These are phyloP conservation scores for Knoxia roxburghii DNA, from an alignment of 257 asterid species.

Conservation along the genomic window DNA sequence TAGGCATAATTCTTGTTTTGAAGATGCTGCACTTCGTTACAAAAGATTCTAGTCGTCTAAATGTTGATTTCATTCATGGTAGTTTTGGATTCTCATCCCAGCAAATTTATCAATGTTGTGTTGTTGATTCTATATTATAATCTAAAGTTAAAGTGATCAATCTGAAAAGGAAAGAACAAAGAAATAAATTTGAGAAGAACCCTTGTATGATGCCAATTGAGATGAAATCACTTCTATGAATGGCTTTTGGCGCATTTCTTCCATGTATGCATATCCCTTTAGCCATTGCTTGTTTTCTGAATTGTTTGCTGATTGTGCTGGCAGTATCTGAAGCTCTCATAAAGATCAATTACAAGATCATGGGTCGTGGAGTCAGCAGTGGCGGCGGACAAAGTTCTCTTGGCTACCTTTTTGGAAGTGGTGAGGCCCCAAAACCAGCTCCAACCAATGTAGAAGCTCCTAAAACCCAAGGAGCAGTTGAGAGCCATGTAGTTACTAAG, in stretches of 20 bases:
- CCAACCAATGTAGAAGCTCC: slow-evolving; percentile 37
- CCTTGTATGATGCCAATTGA: neutral
- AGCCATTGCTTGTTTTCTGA: neutral
- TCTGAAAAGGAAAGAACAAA: neutral
- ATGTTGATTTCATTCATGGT: neutral
- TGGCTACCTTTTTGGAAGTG: slow-evolving; percentile 78
- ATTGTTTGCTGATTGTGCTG: slow-evolving; percentile 11
- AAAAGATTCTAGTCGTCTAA: neutral
- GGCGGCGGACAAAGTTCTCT: slow-evolving; percentile 92
- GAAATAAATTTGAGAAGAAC: neutral
- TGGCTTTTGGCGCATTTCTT: neutral
- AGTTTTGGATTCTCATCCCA: neutral
- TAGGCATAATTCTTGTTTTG: neutral
- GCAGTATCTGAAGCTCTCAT: slow-evolving; percentile 17
- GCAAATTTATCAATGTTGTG: neutral
- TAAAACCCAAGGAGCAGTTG: slow-evolving; percentile 32
- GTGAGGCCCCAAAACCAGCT: slow-evolving; percentile 59
- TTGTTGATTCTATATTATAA: neutral
- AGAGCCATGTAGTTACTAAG: slow-evolving; percentile 32
- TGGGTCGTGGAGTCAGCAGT: slow-evolving; percentile 85
- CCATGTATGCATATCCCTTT: neutral
- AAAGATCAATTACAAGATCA: slow-evolving; percentile 20
- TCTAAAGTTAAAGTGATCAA: neutral
- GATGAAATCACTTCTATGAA: neutral
- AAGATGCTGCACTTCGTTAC: neutral